These are phyloP conservation scores for Galeopsis tetrahit DNA, from an alignment of 257 asterid species.

Conservation along the genomic window DNA sequence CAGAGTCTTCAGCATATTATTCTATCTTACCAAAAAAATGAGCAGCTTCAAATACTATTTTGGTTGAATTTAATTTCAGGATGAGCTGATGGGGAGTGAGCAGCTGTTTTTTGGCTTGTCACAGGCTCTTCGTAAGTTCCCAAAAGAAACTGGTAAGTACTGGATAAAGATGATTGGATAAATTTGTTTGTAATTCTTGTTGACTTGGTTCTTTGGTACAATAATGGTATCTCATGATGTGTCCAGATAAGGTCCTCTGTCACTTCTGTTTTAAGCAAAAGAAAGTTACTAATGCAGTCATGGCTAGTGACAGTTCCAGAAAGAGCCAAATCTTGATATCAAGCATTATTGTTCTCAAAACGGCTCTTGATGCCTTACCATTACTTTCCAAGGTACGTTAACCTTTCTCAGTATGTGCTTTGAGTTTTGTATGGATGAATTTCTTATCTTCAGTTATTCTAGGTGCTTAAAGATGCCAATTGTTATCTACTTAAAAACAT, in stretches of 20 bases:
- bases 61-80: constrained; percentile 52
- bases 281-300: constrained; percentile 74
- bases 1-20: constrained; percentile 13
- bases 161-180: constrained; percentile 18
- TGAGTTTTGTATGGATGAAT: constrained; percentile 19
- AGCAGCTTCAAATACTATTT: constrained; percentile 18
- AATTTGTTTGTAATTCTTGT: constrained; percentile 23
- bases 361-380: constrained; percentile 93
- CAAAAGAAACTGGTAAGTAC: constrained; percentile 86
- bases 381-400: constrained; percentile 79
- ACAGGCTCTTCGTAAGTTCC: constrained; percentile 97
- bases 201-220: constrained; percentile 29
- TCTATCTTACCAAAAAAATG: constrained; percentile 12
- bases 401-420: constrained; percentile 23
- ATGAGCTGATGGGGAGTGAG: constrained; percentile 96
- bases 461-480: constrained; percentile 97
- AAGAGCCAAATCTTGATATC: constrained; percentile 89
- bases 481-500: constrained; percentile 82
- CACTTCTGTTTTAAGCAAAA: constrained; percentile 98
- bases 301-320: constrained; percentile 71
- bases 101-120: constrained; percentile 95
- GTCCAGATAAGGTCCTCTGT: constrained; percentile 95
- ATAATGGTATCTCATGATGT: constrained; percentile 30
- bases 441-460: constrained; percentile 37
- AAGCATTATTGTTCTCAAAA: constrained; percentile 88